Base-by-base conservation (phyloP, 2,329 filamentous ascomycete species). In the Verticillium alfalfae region DNA sequence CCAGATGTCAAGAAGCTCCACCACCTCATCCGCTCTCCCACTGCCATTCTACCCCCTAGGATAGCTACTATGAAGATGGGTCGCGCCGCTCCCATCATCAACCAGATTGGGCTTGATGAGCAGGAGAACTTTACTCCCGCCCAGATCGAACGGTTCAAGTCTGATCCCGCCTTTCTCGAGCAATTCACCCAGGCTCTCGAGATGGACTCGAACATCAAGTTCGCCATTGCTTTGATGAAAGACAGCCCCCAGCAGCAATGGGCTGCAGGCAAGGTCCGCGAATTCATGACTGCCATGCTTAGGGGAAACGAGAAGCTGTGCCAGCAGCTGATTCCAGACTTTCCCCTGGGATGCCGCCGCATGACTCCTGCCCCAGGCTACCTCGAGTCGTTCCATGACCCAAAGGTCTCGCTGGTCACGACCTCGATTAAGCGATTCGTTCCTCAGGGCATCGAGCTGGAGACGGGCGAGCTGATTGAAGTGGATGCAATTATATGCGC, bases 401-500 rank as follows among this genome's bases (percentile, higher is more conserved):
- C 64, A 2, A 60, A 34, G 15, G 63, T 66, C 12, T 57, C 60
- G 15, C 64, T 66, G n/a, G 61, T 60, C 13, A 63, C 58, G 4
- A 74, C 77, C 3, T 70, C 70, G 1, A 82, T 86, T 45, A 73
- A 73, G 37, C 67, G 70, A 7, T 74, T 86, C 52, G 78, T 83
- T 2, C 70, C 76, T 12, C 75, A 77, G n/a, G 79, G 84, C 15
- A 70, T 85, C 57, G 71, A 80, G 68, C 72, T 84, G 37, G 74
- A 73, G 1, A 78, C 77, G 4, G 83, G 81, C n/a, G 68, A 77
- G 39, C 70, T 80, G n/a, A 69, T 83, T 59, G 74, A 81, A 38
- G 78, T 84, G 15, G 85, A 88, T 66, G 77, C 78, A 13, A 79
- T 88, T 26, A 75, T 87, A 57, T 84, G 82, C 63, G 84, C 83